A percentile compares a stretch with the other conserved stretches of the same genome.
These are phyloP conservation scores for Paramecium caudatum DNA, from an alignment of 73 alveolate genomes.

Conservation along the genomic window DNA sequence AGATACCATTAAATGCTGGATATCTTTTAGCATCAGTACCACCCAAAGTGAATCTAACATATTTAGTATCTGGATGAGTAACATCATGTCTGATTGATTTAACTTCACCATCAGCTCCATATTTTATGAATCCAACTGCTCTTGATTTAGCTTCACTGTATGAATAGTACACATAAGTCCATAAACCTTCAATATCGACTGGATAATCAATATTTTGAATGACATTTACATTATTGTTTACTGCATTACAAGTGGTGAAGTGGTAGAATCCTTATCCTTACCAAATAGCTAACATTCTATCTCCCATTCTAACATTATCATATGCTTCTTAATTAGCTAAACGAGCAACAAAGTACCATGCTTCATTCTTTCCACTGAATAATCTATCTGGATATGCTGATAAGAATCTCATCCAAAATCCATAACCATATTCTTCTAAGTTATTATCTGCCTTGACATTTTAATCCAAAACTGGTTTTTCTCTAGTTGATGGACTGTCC, in stretches of 20 bases:
- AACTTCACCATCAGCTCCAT: neutral
- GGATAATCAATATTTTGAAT: slow-evolving; percentile 43
- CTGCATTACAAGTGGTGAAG: slow-evolving; percentile 45
- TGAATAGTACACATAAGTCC: slow-evolving; percentile 56
- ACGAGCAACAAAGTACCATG: slow-evolving; percentile 66
- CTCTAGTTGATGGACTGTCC: neutral
- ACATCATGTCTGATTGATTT: slow-evolving; percentile 49
- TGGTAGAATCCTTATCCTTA: slow-evolving; percentile 38
- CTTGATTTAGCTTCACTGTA: slow-evolving; percentile 20
- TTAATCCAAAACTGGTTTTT: neutral
- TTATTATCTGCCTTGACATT: neutral
- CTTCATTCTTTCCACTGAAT: slow-evolving; percentile 14
- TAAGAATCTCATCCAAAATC: slow-evolving; percentile 56
- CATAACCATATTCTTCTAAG: slow-evolving; percentile 66
- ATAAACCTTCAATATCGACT: slow-evolving; percentile 73
- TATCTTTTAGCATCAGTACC: slow-evolving; percentile 60
- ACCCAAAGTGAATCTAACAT: slow-evolving; percentile 33
- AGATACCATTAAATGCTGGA: slow-evolving; percentile 49
- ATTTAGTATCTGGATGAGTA: slow-evolving; percentile 36
- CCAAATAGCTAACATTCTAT: slow-evolving; percentile 61
- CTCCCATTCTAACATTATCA: slow-evolving; percentile 58
- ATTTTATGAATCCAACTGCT: slow-evolving; percentile 50
- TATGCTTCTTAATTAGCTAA: neutral
- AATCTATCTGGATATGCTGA: slow-evolving; percentile 57
- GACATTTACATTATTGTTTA: slow-evolving; percentile 27